Percentiles rank a stretch among this genome's conserved stretches.
Conservation (phyloP, 495 filamentous ascomycete species). For the Rhizodiscina lignyota region DNA sequence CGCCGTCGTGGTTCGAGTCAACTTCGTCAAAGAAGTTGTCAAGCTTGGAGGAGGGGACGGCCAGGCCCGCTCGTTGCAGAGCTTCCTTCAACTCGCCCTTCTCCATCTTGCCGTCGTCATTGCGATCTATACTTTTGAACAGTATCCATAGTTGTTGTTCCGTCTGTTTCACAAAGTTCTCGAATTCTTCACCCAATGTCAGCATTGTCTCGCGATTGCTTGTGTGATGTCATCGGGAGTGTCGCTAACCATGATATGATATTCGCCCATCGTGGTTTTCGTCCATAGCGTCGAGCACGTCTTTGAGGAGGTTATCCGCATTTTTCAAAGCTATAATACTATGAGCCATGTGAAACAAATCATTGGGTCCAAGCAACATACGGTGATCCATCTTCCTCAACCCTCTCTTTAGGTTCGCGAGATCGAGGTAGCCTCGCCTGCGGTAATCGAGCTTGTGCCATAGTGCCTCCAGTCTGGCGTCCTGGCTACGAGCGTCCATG, state of each 20-base stretch:
- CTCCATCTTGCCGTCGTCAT: constrained; percentile 77
- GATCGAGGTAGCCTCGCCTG: constrained; percentile 61
- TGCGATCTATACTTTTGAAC: constrained; percentile 74
- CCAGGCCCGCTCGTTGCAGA: constrained; percentile 61
- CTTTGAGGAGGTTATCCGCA: constrained; percentile 69
- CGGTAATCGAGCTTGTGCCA: constrained; percentile 67
- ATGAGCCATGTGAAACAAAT: constrained; percentile 1
- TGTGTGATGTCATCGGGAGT: not conserved
- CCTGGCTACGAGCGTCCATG: too few relatives aligned
- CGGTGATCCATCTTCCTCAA: constrained; percentile 84
- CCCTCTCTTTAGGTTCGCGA: constrained; percentile 67
- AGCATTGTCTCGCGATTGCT: not conserved
- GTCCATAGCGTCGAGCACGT: constrained; percentile 67
- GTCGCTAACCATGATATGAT: constrained; percentile 58
- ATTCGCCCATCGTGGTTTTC: constrained; percentile 77
- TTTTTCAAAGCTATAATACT: constrained; percentile 64
- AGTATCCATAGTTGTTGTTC: constrained; percentile 66
- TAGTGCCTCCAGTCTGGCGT: constrained; percentile 59
- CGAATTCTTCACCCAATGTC: constrained; percentile 48
- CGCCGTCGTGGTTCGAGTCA: constrained; percentile 75
- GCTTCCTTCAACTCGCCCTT: constrained; percentile 66
- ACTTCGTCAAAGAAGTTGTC: constrained; percentile 79
- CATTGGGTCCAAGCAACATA: constrained; percentile 28
- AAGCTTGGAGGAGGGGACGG: constrained; percentile 58
- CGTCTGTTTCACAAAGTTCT: constrained; percentile 67